Evolutionary conservation across 1,284 basidiomycete genomes (phyloP), one percentile per base, ranked within the genome.

Genomic region (Cutaneotrichosporon daszewskae): DNA sequence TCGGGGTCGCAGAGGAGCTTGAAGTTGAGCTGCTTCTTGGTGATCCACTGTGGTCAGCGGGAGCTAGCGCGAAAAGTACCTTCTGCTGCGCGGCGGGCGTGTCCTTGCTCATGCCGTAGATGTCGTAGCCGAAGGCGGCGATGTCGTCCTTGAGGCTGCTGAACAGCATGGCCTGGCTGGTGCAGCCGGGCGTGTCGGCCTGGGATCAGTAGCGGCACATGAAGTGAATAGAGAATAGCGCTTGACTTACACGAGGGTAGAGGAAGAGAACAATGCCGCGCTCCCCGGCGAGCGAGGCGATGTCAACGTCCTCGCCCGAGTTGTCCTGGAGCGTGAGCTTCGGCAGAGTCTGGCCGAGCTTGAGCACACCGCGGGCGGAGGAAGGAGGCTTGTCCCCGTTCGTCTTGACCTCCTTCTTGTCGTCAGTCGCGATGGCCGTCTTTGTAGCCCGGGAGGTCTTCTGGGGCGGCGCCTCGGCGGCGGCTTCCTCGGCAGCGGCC

Each of bases 21-120:
- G 68, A 91, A 97, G 12, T 82, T 86, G 17, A 96, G 77, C 41
- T 78, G 74, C 73, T 90, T 87, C 82, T 74, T 74, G 22, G 55
- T 58, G 41, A 65, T 69, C 71, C 72, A 74, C 58, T 61, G 54
- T 22, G 29, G 38, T 47, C 23, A 51, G 49, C 24, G 4, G 16
- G 5, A 16, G 16, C 8, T n/a, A n/a, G 14, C 14, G 14, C 7
- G 8, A 12, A 14, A 23, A 22, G 12, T 45, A 82, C 88, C 79
- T 85, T 86, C 37, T 80, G 77, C 69, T 92, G 87, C 4, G 85
- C 82, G 6, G 76, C 63, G 1, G 87, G 79, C n/a, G 78, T 75
- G 68, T 95, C 91, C 18, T 83, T 83, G 58, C 86, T 90, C 48
- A 96, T 71, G 49, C 90, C 90, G 67, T 87, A 91, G 31, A 95